Conservation (phyloP, 148 eudicot species). For the Chenopodium album region DNA sequence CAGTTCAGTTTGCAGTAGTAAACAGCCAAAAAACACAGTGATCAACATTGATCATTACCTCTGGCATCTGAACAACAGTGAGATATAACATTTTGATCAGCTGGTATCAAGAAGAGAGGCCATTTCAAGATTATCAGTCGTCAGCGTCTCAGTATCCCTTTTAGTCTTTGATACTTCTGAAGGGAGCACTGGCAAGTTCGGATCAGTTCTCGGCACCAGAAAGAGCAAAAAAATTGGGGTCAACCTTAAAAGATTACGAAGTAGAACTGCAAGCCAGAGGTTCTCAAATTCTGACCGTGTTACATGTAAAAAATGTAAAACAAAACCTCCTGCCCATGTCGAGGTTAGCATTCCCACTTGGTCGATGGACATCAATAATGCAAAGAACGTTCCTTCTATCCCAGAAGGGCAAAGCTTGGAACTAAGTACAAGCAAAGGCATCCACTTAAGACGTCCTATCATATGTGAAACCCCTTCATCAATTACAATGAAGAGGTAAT, state of each 20-base stretch:
- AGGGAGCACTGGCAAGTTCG: slow-evolving; percentile 24
- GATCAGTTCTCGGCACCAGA: slow-evolving; percentile 32
- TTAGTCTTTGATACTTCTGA: slow-evolving; percentile 25
- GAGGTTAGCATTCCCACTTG: slow-evolving; percentile 36
- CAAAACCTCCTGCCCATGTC: slow-evolving; percentile 32
- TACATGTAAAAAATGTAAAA: slow-evolving; percentile 25
- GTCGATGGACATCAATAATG: slow-evolving; percentile 33
- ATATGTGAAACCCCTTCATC: slow-evolving; percentile 35
- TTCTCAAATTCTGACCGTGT: slow-evolving; percentile 29
- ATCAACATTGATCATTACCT: not conserved
- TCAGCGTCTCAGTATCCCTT: slow-evolving; percentile 16
- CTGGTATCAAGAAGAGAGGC: slow-evolving; percentile 23
- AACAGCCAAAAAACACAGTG: not conserved
- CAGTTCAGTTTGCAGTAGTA: not conserved
- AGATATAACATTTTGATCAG: slow-evolving; percentile 7
- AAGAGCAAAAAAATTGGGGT: slow-evolving; percentile 26
- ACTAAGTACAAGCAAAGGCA: slow-evolving; percentile 39
- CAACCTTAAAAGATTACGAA: slow-evolving; percentile 28
- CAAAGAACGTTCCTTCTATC: slow-evolving; percentile 36
- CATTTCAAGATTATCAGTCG: slow-evolving; percentile 24
- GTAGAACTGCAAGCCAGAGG: slow-evolving; percentile 33
- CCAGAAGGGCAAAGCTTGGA: slow-evolving; percentile 38
- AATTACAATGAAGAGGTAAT: slow-evolving; percentile 30
- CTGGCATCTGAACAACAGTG: not conserved
- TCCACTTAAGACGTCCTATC: slow-evolving; percentile 33